Evolutionary conservation across 1,139 yeast genomes (phyloP).

Genomic region (Pichia norvegensis): DNA sequence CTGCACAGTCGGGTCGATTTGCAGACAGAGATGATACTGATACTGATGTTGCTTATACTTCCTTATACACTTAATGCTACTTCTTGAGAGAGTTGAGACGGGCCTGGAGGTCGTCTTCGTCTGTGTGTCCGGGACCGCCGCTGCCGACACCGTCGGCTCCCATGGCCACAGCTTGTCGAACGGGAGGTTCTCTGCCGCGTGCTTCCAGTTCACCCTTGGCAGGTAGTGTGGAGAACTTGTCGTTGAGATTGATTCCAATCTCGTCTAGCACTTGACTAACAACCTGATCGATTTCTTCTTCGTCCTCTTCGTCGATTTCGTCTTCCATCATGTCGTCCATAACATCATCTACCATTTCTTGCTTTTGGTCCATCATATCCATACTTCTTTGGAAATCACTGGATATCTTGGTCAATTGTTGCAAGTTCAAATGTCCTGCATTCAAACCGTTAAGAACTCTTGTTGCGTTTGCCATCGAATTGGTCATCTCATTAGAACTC

Average conservation of each 20-base stretch:
- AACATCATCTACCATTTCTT: conserved; percentile 97
- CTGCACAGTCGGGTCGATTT: no score
- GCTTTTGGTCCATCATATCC: conserved; percentile 97
- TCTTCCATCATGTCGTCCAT: conserved; percentile 92
- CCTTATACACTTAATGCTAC: conserved; percentile 10
- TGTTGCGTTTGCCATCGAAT: conserved; percentile 94
- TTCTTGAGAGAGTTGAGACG: conserved; percentile 77
- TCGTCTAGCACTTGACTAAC: conserved; percentile 90
- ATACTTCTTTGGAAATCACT: conserved; percentile 93
- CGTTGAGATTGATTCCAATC: conserved; percentile 82
- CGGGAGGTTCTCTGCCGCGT: conserved; percentile 34
- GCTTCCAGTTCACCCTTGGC: conserved; percentile 26
- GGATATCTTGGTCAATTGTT: conserved; percentile 80
- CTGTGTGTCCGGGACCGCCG: conserved; percentile 29
- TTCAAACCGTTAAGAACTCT: conserved; percentile 80
- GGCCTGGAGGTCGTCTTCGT: conserved; percentile 76
- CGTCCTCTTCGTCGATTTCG: conserved; percentile 66
- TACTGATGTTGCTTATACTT: no score
- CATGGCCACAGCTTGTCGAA: conserved; percentile 31
- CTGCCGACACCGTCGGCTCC: conserved; percentile 33
- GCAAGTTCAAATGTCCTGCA: conserved; percentile 70
- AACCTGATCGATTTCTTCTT: conserved; percentile 88
- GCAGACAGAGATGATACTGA: no score
- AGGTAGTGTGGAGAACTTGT: conserved; percentile 45
- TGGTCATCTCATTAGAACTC: conserved; percentile 92